Evolutionary conservation across 257 asterid species (phyloP).

Genomic region (Solanum rostratum): DNA sequence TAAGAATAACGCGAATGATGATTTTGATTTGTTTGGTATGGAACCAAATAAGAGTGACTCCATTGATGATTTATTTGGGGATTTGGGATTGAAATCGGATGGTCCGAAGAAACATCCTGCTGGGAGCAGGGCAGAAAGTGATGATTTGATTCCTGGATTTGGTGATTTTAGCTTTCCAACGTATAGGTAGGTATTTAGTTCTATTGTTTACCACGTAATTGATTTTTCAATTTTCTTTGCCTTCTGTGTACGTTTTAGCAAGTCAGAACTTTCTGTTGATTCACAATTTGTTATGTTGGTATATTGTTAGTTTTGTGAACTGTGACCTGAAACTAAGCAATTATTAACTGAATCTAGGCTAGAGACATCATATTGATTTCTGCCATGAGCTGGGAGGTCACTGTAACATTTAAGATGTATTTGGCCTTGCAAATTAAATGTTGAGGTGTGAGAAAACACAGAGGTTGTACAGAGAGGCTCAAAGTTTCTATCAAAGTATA

Average conservation of each 20-base stretch:
- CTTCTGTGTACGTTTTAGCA: neutral
- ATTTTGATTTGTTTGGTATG: constrained; percentile 32
- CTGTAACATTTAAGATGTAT: neutral
- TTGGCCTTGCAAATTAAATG: neutral
- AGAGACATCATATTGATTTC: neutral
- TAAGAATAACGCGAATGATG: constrained; percentile 20
- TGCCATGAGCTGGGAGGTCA: neutral
- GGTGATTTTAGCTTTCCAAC: constrained; percentile 29
- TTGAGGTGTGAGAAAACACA: neutral
- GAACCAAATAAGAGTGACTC: constrained; percentile 16
- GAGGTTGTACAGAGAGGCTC: neutral
- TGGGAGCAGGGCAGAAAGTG: constrained; percentile 22
- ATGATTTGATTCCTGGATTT: constrained; percentile 52
- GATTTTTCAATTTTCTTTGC: neutral
- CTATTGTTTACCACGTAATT: neutral
- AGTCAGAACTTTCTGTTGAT: neutral
- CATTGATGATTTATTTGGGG: constrained; percentile 48
- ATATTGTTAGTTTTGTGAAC: neutral
- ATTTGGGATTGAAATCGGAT: constrained; percentile 21
- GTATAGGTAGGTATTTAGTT: constrained; percentile 16
- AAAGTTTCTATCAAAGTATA: neutral
- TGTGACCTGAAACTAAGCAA: neutral
- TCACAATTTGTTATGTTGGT: neutral
- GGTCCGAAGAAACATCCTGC: constrained; percentile 8
- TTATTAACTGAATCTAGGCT: neutral